These are phyloP conservation scores for Magnaporthales sp. DNA, from an alignment of 2,329 filamentous ascomycete genomes.

Conservation along the genomic window DNA sequence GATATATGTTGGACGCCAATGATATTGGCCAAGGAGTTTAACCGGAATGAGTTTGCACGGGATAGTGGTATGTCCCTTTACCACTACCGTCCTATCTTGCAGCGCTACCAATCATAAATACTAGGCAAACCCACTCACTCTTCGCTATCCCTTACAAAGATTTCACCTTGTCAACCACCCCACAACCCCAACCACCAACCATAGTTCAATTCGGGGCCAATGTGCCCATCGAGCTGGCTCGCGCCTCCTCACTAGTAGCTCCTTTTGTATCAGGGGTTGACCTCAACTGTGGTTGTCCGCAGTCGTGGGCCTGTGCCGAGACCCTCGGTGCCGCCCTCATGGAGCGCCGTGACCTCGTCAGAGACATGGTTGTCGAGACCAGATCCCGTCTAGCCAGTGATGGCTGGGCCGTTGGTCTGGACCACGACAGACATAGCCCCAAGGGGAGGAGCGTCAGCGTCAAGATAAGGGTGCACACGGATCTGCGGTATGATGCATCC, in stretches of 20 bases:
- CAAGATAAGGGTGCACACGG: conserved; percentile 61
- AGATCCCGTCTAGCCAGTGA: conserved; percentile 39
- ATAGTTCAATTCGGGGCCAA: conserved; percentile 62
- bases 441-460: conserved; percentile 54
- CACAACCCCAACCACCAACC: conserved; percentile 42
- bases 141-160: conserved; percentile 27
- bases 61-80: conserved; percentile 41
- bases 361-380: conserved; percentile 53
- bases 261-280: conserved; percentile 58
- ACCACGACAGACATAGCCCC: conserved; percentile 31
- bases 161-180: conserved; percentile 48
- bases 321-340: conserved; percentile 62
- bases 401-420: conserved; percentile 41
- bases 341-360: conserved; percentile 55
- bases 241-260: conserved; percentile 52
- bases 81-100: neutral
- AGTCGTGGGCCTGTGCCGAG: conserved; percentile 63
- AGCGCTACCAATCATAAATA: neutral
- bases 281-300: conserved; percentile 66
- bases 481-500: conserved; percentile 37
- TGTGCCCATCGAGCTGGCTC: conserved; percentile 49
- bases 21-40: conserved; percentile 63
- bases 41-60: conserved; percentile 49
- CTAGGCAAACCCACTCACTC: neutral
- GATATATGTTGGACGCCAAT: conserved; percentile 66